Evolutionary conservation across 495 filamentous ascomycete species (phyloP).

Genomic region (Podospora sp.): DNA sequence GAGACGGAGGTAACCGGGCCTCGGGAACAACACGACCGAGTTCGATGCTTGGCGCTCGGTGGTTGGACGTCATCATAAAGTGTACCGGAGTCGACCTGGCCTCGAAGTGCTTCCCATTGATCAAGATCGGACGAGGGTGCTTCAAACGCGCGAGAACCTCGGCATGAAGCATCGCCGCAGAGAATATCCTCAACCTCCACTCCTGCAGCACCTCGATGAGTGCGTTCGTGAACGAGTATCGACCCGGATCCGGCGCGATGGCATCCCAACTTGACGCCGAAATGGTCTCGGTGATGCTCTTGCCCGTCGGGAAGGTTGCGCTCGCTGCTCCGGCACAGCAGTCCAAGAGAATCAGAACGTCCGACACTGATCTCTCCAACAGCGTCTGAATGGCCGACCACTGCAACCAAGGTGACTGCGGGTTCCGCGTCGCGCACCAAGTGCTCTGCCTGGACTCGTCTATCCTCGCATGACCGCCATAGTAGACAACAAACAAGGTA

Average conservation of each 20-base stretch:
- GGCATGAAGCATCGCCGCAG: slow-evolving; percentile 55
- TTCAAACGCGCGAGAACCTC: slow-evolving; percentile 55
- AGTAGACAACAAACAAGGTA: slow-evolving; percentile 56
- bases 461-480: slow-evolving; percentile 57
- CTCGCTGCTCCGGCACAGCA: slow-evolving; percentile 57
- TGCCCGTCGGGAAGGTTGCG: slow-evolving; percentile 50
- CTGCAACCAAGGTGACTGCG: slow-evolving; percentile 49
- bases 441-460: slow-evolving; percentile 55
- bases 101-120: slow-evolving; percentile 54
- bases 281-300: slow-evolving; percentile 56
- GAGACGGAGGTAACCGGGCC: slow-evolving; percentile 36
- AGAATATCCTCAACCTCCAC: slow-evolving; percentile 50
- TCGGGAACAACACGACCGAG: slow-evolving; percentile 39
- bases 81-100: slow-evolving; percentile 54
- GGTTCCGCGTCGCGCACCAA: slow-evolving; percentile 50
- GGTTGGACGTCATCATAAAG: slow-evolving; percentile 57
- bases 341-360: slow-evolving; percentile 57
- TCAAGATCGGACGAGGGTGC: slow-evolving; percentile 52
- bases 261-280: slow-evolving; percentile 57
- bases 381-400: slow-evolving; percentile 59
- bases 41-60: slow-evolving; percentile 55
- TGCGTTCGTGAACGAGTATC: slow-evolving; percentile 55
- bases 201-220: slow-evolving; percentile 55
- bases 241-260: slow-evolving; percentile 53
- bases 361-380: slow-evolving; percentile 54